Percentiles rank a stretch among this genome's conserved stretches.
Conservation (phyloP, 257 asterid species). For the Solanum chiquidenum region DNA sequence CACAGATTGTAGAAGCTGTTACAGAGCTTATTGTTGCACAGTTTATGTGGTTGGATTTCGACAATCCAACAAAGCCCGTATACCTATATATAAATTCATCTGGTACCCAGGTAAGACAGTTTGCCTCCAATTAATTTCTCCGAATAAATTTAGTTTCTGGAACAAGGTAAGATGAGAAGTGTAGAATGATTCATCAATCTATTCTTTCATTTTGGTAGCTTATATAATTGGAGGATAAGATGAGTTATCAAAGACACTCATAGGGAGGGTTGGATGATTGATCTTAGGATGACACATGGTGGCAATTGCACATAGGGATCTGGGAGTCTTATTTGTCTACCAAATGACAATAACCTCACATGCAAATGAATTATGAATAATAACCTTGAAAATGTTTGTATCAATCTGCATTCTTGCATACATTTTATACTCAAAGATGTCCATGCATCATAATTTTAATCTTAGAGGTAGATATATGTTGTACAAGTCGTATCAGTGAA, state of each 20-base stretch:
- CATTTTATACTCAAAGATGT: not conserved
- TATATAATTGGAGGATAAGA: not conserved
- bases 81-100: conserved; percentile 82
- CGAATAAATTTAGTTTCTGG: not conserved
- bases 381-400: not conserved
- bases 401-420: not conserved
- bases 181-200: not conserved
- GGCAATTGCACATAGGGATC: not conserved
- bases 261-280: not conserved
- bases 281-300: not conserved
- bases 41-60: conserved; percentile 81
- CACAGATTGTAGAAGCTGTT: conserved; percentile 85
- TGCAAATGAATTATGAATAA: not conserved
- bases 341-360: not conserved
- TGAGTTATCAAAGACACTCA: not conserved
- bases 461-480: not conserved
- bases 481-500: not conserved
- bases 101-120: conserved; percentile 68
- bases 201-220: not conserved
- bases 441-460: not conserved
- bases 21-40: conserved; percentile 86
- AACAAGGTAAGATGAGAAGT: not conserved
- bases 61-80: conserved; percentile 66
- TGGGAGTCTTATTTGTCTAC: not conserved
- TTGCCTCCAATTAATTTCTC: not conserved